phyloP scores from a whole-genome alignment of 23 red algal genomes.

The Gracilaria domingensis region DNA sequence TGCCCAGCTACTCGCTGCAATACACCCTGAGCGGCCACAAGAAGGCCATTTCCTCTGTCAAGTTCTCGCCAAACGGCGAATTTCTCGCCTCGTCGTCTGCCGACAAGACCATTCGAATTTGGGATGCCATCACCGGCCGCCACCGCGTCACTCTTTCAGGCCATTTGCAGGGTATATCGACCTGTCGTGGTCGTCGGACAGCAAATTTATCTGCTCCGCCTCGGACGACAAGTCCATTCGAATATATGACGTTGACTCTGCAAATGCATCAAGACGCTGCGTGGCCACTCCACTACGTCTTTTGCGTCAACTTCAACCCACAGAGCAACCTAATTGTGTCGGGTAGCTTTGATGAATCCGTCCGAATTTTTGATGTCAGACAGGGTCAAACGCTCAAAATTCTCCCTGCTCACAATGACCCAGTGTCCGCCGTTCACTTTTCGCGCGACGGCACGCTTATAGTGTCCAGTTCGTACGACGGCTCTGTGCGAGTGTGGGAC shows the following conservation, averaged over 20 bases:
- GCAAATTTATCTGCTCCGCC: constrained; percentile 69
- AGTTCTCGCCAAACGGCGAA: constrained; percentile 89
- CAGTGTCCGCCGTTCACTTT: constrained; percentile 92
- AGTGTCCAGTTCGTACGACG: constrained; percentile 93
- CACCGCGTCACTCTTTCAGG: constrained; percentile 60
- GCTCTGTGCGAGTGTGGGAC: constrained; percentile 93
- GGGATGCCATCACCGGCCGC: constrained; percentile 69
- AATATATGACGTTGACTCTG: constrained; percentile 85
- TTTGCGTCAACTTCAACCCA: constrained; percentile 88
- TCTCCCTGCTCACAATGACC: constrained; percentile 87
- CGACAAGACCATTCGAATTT: constrained; percentile 79
- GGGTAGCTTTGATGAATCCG: constrained; percentile 90
- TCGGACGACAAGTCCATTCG: constrained; percentile 91
- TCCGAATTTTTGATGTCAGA: constrained; percentile 91
- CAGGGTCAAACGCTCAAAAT: constrained; percentile 65
- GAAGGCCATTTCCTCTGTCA: constrained; percentile 93
- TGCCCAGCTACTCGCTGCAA: constrained; percentile 29
- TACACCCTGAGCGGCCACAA: constrained; percentile 84
- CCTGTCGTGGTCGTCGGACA: constrained; percentile 85
- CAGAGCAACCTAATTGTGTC: constrained; percentile 85
- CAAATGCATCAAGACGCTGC: constrained; percentile 56
- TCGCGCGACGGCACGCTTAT: constrained; percentile 93
- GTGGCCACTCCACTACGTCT: constrained; percentile 94
- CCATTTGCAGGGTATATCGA: constrained; percentile 93
- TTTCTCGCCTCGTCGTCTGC: constrained; percentile 77